Conservation (phyloP, 1,284 basidiomycete genomes). For the Trametes sp. region DNA sequence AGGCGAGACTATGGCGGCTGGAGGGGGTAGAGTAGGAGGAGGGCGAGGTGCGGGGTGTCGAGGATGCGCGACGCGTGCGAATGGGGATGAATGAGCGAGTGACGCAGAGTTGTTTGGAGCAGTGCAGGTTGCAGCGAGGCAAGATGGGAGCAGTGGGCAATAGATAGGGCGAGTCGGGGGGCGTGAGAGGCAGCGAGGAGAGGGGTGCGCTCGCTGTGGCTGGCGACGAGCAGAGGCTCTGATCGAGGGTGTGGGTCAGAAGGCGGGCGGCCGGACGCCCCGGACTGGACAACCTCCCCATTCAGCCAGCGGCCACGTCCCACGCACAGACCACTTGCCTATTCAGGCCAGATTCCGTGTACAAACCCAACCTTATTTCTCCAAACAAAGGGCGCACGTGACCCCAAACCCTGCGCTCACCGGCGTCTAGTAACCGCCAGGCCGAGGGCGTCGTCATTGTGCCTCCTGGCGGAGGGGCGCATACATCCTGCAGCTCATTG, state of each 20-base stretch:
- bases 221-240: constrained; percentile 42
- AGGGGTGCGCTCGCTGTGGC: constrained; percentile 41
- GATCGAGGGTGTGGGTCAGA: constrained; percentile 46
- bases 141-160: constrained; percentile 29
- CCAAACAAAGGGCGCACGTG: constrained; percentile 36
- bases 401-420: constrained; percentile 29
- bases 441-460: constrained; percentile 31
- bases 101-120: constrained; percentile 31
- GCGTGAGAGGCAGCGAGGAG: constrained; percentile 40
- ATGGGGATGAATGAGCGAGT: constrained; percentile 33
- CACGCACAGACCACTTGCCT: constrained; percentile 42
- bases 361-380: constrained; percentile 39
- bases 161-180: constrained; percentile 32
- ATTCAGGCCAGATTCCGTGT: constrained; percentile 30
- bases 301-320: constrained; percentile 32
- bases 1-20: constrained; percentile 40
- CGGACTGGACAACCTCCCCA: constrained; percentile 38
- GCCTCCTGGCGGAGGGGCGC: constrained; percentile 17
- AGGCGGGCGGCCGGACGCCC: constrained; percentile 44
- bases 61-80: constrained; percentile 45
- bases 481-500: constrained; percentile 25
- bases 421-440: constrained; percentile 30
- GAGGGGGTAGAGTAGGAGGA: constrained; percentile 40
- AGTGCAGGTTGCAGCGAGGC: constrained; percentile 24
- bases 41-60: constrained; percentile 33